Evolutionary conservation across 2,329 filamentous ascomycete species (phyloP).

Genomic region (Exophiala aquamarina): DNA sequence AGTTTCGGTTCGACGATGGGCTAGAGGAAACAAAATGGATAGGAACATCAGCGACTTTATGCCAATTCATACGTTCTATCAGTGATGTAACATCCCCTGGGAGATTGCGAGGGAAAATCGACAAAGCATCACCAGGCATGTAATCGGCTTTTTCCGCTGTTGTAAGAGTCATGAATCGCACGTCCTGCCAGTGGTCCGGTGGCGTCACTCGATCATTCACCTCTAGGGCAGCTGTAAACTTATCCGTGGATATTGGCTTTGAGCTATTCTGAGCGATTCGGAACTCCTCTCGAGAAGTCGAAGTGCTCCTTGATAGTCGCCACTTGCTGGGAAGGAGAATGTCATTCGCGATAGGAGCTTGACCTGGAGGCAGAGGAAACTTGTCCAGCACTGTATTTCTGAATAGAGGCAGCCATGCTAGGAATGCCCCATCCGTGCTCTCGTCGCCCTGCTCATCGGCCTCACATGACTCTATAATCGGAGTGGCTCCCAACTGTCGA

Average conservation of each 20-base stretch:
- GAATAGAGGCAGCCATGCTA: conserved; percentile 73
- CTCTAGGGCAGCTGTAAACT: conserved; percentile 58
- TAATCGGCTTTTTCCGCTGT: conserved; percentile 49
- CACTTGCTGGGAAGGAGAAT: conserved; percentile 21
- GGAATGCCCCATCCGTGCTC: conserved; percentile 78
- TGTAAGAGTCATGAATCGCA: conserved; percentile 71
- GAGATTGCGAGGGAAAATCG: conserved; percentile 86
- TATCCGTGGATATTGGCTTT: conserved; percentile 29
- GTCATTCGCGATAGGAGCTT: conserved; percentile 18
- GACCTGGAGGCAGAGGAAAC: conserved; percentile 69
- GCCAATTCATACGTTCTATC: conserved; percentile 78
- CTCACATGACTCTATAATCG: conserved; percentile 77
- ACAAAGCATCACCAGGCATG: conserved; percentile 74
- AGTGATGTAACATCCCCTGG: conserved; percentile 75
- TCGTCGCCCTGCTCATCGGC: conserved; percentile 92
- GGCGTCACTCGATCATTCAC: conserved; percentile 76
- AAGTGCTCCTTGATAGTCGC: conserved; percentile 28
- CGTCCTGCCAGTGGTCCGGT: conserved; percentile 83
- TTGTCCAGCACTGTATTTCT: conserved; percentile 65
- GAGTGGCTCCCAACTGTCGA: conserved; percentile 74
- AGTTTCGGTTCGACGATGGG: conserved; percentile 24
- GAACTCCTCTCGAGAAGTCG: conserved; percentile 53
- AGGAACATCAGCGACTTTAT: conserved; percentile 65
- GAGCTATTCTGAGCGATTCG: conserved; percentile 32
- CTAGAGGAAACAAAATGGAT: conserved; percentile 40